Conservation (phyloP, 2,329 filamentous ascomycete genomes). For the Neopestalotiopsis sp. region DNA sequence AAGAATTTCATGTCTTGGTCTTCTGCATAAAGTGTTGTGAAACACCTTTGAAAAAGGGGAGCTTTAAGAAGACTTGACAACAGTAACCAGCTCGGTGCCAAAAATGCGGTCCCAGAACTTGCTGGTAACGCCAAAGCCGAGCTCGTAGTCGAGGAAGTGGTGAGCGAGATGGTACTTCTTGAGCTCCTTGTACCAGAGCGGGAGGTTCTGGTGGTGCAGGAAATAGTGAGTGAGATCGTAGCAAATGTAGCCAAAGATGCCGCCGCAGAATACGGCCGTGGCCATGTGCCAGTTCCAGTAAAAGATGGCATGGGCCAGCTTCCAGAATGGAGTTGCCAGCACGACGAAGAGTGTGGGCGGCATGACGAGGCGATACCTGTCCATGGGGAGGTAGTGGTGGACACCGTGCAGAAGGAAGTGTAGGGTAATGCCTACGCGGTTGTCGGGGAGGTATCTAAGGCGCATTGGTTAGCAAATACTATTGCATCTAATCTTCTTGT, state of each 20-base stretch:
- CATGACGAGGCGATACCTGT: slow-evolving; percentile 96
- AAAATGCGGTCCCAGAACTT: slow-evolving; percentile 95
- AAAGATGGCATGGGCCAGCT: slow-evolving; percentile 82
- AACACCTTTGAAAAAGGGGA: background rate
- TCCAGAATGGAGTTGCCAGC: slow-evolving; percentile 90
- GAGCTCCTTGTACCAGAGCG: slow-evolving; percentile 84
- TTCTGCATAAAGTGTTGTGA: background rate
- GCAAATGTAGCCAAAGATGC: slow-evolving; percentile 92
- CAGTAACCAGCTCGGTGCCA: slow-evolving; percentile 75
- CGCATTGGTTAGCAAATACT: slow-evolving; percentile 33
- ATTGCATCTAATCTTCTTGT: background rate
- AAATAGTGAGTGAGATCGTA: slow-evolving; percentile 99
- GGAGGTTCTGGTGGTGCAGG: slow-evolving; percentile 92
- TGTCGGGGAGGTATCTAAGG: slow-evolving; percentile 82
- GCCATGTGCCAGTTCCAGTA: slow-evolving; percentile 85
- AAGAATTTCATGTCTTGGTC: background rate
- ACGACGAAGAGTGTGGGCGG: slow-evolving; percentile 85
- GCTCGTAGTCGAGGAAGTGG: slow-evolving; percentile 97
- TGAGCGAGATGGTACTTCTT: slow-evolving; percentile 99
- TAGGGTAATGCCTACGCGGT: slow-evolving; percentile 80
- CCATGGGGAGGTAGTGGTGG: slow-evolving; percentile 99
- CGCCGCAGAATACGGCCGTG: slow-evolving; percentile 81
- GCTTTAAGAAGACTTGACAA: slow-evolving; percentile 36
- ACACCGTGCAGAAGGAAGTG: slow-evolving; percentile 97
- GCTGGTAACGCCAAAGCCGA: slow-evolving; percentile 95